Conservation (phyloP, 257 asterid species). For the Capsicum rhomboideum region DNA sequence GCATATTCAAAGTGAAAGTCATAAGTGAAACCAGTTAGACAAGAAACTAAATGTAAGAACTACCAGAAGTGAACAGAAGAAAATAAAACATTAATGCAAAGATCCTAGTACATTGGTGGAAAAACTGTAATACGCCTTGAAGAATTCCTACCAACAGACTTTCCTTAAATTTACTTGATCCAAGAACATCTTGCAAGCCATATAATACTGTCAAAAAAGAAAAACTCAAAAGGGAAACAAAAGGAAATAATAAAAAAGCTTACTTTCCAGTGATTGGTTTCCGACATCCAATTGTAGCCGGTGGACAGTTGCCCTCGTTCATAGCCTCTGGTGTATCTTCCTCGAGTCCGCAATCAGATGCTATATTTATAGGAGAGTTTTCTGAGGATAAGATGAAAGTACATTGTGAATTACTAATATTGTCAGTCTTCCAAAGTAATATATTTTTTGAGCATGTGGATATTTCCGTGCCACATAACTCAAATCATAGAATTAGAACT, state of each 20-base stretch:
- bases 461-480: background rate
- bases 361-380: background rate
- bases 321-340: background rate
- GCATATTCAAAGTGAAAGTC: background rate
- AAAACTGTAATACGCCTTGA: background rate
- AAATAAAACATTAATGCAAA: background rate
- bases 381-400: background rate
- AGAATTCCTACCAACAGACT: background rate
- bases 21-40: background rate
- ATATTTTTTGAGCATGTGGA: background rate
- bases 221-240: background rate
- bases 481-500: background rate
- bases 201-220: background rate
- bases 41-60: background rate
- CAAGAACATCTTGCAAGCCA: background rate
- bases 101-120: background rate
- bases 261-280: background rate
- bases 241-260: background rate
- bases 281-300: background rate
- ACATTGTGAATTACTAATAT: background rate
- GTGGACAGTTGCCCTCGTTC: background rate
- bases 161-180: background rate
- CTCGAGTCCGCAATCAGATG: background rate
- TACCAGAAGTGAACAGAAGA: background rate
- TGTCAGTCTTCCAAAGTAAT: background rate